Base-by-base conservation (phyloP, 2,329 filamentous ascomycete genomes). In the Ceratocystis destructans region DNA sequence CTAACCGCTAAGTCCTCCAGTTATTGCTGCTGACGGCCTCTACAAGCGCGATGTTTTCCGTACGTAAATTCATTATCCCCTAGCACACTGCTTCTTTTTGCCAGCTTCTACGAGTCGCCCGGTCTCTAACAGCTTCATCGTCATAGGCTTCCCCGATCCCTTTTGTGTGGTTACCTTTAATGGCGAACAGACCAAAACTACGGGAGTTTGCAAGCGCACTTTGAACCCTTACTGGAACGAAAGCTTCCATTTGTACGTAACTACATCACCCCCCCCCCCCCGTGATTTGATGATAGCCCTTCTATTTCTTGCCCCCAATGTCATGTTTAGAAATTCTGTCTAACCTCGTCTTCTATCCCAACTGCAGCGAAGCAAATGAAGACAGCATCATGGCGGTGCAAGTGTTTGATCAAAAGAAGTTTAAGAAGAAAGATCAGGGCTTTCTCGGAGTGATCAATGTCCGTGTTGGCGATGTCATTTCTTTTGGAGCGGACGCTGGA, bases 201-300 rank as follows among this genome's bases (percentile, higher is more conserved):
- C 94, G 10, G 87, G 87, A 46, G 94, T 97, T 71, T 96, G 94
- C 76, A 97, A 96, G 79, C 89, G 94, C 78, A 97, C 94, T 10
- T 80, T 99, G 76, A 97, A 96, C 76, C 94, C 94, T n/a, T 99
- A 99, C 76, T 99, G 94, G 94, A 99, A 99, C 77, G 94, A 99
- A 80, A 91, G 86, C 74, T 99, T 99, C 79, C 94, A 99, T 77
- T 88, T 99, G 94, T 97, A 85, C 73, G 48, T 50, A 50, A 10
- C 25, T 8, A 41, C 3, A 5, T 41, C 3, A 5, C 15, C 22
- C 22, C 22, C 37, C 4, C 12, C 37, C 12, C 37, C 4, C 37
- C 37, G 5, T 15, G 10, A 5, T 41, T 41, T 15, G 10, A 15
- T 5, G 12, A 87, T 74, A 69, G 46, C 68, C 59, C 68, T 67